Evolutionary conservation across 2,329 filamentous ascomycete species (phyloP), one percentile per base, ranked within the genome.

Genomic region (Xylaria sp.): DNA sequence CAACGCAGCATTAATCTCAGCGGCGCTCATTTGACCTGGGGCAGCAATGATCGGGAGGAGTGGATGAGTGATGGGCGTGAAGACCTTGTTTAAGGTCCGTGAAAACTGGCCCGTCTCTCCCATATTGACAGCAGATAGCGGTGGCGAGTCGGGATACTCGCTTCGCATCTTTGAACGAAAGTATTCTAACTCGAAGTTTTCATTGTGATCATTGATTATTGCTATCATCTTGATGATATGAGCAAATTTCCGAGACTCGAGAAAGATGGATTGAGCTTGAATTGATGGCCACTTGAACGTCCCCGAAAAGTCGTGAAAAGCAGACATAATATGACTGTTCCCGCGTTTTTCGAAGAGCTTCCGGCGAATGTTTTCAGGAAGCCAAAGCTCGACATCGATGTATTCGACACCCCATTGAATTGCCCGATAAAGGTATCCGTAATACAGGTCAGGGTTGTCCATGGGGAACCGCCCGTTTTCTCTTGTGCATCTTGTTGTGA

Each of bases 181-280:
- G 71, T 92, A 92, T 71, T 95, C 91, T 29, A 95, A 81, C 74
- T 95, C 90, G 68, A 95, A 94, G 71, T 95, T 94, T 64, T 92
- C 90, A 67, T 92, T 90, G 68, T 89, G 86, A 39, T 88, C 87
- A 67, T 86, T 88, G 67, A 91, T 90, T 67, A 92, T 87, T 26
- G 88, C 86, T 65, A 94, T 94, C 89, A 95, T 94, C 76, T 94
- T 95, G 67, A 95, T 87, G 52, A 95, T 90, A 69, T 95, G 90
- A 43, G 89, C 88, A 62, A 92, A 91, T 54, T 84, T 83, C 43
- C 83, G 83, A 7, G 88, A 90, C 61, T 87, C 82, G 54, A 84
- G 77, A 63, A 92, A 95, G 3, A 93, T 80, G 9, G 82, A 76
- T 65, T 89, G 84, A 1, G 90, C 90, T 61, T 89, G 82, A 6